Conservation (phyloP, 495 filamentous ascomycete species). For the Glarea lozoyensis region DNA sequence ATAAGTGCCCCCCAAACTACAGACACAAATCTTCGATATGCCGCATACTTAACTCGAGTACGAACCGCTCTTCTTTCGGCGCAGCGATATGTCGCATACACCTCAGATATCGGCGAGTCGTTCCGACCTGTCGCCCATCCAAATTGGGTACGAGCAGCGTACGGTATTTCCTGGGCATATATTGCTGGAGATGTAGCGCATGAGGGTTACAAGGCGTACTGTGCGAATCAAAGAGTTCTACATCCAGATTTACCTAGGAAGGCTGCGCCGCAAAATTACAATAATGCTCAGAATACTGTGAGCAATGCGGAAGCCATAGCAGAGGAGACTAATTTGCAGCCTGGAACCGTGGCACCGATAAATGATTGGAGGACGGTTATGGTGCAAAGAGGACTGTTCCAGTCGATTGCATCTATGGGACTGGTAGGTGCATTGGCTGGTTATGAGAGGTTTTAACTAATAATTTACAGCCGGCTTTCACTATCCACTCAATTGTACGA, state of each 20-base stretch:
- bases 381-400: constrained; percentile 84
- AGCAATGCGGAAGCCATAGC: constrained; percentile 12
- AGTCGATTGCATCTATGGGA: constrained; percentile 86
- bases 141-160: constrained; percentile 68
- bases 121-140: constrained; percentile 92
- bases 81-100: constrained; percentile 96
- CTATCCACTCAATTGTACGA: constrained; percentile 83
- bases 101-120: constrained; percentile 92
- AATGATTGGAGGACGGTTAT: constrained; percentile 90
- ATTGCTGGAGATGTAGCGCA: constrained; percentile 82
- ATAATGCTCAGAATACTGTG: constrained; percentile 20
- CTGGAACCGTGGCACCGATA: constrained; percentile 57
- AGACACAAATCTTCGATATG: constrained; percentile 78
- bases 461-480: constrained; percentile 67
- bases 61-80: constrained; percentile 84
- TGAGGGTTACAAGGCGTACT: constrained; percentile 93
- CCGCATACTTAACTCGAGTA: constrained; percentile 78
- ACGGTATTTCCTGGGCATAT: constrained; percentile 89
- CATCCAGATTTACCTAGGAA: constrained; percentile 21
- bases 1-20: constrained; percentile 78
- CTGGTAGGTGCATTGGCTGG: constrained; percentile 24
- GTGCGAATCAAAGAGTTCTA: constrained; percentile 55
- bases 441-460: not conserved
- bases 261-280: constrained; percentile 19
- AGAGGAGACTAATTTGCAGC: constrained; percentile 12